Percentiles rank a stretch among this genome's conserved stretches.
Conservation (phyloP, 495 filamentous ascomycete species). For the Penicillium macrosclerotiorum region DNA sequence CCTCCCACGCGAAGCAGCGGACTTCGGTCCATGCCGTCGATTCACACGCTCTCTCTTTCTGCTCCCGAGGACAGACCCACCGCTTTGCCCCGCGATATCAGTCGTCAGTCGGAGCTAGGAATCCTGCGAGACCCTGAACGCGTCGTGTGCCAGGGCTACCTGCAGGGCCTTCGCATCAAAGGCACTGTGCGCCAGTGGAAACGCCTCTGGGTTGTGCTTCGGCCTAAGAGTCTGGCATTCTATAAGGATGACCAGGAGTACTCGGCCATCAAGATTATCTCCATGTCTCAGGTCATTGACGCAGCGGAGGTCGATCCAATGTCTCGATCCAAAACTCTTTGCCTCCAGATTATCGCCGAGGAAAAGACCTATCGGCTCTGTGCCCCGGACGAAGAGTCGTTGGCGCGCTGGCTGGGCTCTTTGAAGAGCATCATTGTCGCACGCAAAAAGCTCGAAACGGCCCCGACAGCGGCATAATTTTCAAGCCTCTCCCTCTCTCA, state of each 20-base stretch:
- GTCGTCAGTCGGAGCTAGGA: slow-evolving; percentile 54
- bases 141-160: slow-evolving; percentile 88
- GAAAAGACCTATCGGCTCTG: slow-evolving; percentile 91
- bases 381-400: slow-evolving; percentile 73
- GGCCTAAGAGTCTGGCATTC: slow-evolving; percentile 78
- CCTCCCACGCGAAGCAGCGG: slow-evolving; percentile 23
- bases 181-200: slow-evolving; percentile 93
- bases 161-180: slow-evolving; percentile 81
- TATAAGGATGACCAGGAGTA: slow-evolving; percentile 96
- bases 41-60: slow-evolving; percentile 31
- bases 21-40: slow-evolving; percentile 34
- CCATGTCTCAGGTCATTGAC: slow-evolving; percentile 77
- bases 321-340: slow-evolving; percentile 78
- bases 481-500: not conserved
- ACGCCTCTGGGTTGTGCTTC: slow-evolving; percentile 88
- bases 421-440: slow-evolving; percentile 77
- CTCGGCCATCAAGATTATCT: slow-evolving; percentile 77
- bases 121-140: slow-evolving; percentile 63
- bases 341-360: slow-evolving; percentile 91
- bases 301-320: slow-evolving; percentile 90
- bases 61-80: slow-evolving; percentile 28
- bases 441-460: slow-evolving; percentile 51
- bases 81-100: slow-evolving; percentile 48
- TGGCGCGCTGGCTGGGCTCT: slow-evolving; percentile 83
- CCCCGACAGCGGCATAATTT: slow-evolving; percentile 9